Conservation (phyloP, 768 basidiomycete genomes). For the Trametes punicea region DNA sequence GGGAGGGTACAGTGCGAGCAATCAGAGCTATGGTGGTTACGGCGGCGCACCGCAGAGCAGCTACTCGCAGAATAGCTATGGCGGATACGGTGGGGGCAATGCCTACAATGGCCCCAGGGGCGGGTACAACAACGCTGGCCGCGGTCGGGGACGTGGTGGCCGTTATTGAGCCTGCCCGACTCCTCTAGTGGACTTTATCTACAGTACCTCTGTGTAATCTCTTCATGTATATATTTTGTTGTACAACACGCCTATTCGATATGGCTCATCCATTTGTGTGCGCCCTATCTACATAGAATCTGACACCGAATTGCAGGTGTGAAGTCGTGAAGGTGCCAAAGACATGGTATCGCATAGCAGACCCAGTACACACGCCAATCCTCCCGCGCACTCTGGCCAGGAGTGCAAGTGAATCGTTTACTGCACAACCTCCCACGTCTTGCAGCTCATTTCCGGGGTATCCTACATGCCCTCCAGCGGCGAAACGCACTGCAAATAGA, state of each 20-base stretch:
- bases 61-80: slow-evolving; percentile 15
- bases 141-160: slow-evolving; percentile 52
- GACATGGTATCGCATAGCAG: background rate
- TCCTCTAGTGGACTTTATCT: slow-evolving; percentile 7
- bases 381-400: background rate
- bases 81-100: slow-evolving; percentile 16
- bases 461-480: slow-evolving; percentile 23
- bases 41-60: slow-evolving; percentile 17
- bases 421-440: no score
- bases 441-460: background rate
- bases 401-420: background rate
- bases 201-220: slow-evolving; percentile 17
- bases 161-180: slow-evolving; percentile 33
- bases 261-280: no score
- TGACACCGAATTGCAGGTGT: background rate
- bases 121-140: slow-evolving; percentile 36
- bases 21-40: slow-evolving; percentile 24
- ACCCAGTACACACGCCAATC: background rate
- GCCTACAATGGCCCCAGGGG: slow-evolving; percentile 17
- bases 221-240: slow-evolving; percentile 4
- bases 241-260: slow-evolving; percentile 1
- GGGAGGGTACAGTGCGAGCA: slow-evolving; percentile 33
- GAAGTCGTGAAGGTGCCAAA: background rate
- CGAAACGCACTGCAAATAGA: slow-evolving; percentile 53
- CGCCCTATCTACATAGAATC: no score